A percentile compares a stretch with the other conserved stretches of the same genome.
phyloP scores from a whole-genome alignment of 2,329 filamentous ascomycete genomes.

The Clonostachys solani region DNA sequence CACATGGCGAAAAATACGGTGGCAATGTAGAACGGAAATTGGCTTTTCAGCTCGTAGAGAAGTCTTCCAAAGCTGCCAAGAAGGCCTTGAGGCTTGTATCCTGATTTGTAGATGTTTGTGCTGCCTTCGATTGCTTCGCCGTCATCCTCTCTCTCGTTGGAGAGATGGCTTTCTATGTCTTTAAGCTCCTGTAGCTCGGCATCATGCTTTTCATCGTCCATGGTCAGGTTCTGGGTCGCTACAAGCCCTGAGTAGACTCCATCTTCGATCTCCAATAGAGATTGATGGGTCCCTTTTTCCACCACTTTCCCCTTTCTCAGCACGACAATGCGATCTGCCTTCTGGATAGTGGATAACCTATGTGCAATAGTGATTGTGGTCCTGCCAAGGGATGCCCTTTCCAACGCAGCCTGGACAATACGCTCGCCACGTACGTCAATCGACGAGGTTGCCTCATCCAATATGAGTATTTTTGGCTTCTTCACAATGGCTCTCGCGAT shows the following conservation, averaged over 20 bases:
- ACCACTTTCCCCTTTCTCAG: constrained; percentile 46
- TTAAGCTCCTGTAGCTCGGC: too few species aligned
- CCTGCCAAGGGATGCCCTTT: constrained; percentile 40
- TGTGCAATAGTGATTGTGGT: constrained; percentile 60
- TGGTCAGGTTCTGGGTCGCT: too few species aligned
- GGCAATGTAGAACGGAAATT: too few species aligned
- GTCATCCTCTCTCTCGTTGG: too few species aligned
- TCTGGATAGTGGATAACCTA: constrained; percentile 41
- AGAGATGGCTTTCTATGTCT: too few species aligned
- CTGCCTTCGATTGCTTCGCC: too few species aligned
- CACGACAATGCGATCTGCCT: constrained; percentile 56
- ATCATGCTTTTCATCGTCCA: too few species aligned
- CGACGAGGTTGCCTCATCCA: constrained; percentile 93
- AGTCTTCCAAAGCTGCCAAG: too few species aligned
- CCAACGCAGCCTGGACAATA: constrained; percentile 42
- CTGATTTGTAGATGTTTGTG: too few species aligned
- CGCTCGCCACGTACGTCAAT: constrained; percentile 78
- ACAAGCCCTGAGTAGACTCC: not conserved
- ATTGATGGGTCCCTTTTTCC: constrained; percentile 55
- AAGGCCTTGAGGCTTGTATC: too few species aligned
- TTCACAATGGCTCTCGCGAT: constrained; percentile 82
- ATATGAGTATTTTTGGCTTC: constrained; percentile 61
- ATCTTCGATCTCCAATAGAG: constrained; percentile 23
- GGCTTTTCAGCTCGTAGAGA: too few species aligned
- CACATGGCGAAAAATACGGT: too few species aligned